Percentiles rank a stretch among this genome's conserved stretches.
Conservation (phyloP, 176 grass and related monocot species). For the Hsuehochloa calcarea region DNA sequence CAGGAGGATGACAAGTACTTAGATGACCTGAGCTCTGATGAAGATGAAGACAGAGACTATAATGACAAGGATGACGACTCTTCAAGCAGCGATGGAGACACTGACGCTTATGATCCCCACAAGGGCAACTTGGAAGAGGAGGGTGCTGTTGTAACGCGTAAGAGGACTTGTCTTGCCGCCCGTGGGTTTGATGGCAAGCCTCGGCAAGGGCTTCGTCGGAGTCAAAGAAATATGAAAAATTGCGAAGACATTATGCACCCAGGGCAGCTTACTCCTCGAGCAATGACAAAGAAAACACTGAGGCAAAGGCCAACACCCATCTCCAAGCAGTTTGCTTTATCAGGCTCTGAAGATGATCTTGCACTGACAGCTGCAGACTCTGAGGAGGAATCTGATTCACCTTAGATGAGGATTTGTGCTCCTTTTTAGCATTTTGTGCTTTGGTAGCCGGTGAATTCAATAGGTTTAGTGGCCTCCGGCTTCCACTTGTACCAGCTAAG, state of each 20-base stretch:
- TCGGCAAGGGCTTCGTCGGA: conserved; percentile 41
- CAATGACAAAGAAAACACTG: conserved; percentile 51
- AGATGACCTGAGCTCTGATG: conserved; percentile 32
- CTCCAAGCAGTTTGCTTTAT: conserved; percentile 33
- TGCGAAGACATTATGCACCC: conserved; percentile 1
- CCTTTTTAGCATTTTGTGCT: not conserved
- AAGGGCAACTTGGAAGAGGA: conserved; percentile 31
- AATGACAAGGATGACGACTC: conserved; percentile 35
- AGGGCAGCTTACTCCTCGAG: conserved; percentile 34
- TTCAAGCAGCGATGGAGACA: conserved; percentile 23
- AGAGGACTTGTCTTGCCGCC: conserved; percentile 32
- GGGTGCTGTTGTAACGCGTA: not conserved
- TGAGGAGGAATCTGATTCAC: conserved; percentile 26
- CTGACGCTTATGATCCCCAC: conserved; percentile 27
- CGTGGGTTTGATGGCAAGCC: conserved; percentile 21
- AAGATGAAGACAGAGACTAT: conserved; percentile 40
- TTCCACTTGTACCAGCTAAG: conserved; percentile 13
- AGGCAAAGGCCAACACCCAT: conserved; percentile 53
- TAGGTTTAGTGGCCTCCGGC: conserved; percentile 3
- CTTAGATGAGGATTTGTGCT: not conserved
- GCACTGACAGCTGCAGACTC: not conserved
- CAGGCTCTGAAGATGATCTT: conserved; percentile 36
- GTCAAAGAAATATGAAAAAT: conserved; percentile 50
- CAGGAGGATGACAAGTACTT: conserved; percentile 28
- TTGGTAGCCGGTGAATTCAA: not conserved